Evolutionary conservation across 2,329 filamentous ascomycete genomes (phyloP), one percentile per base, ranked within the genome.

Genomic region (Tothia fuscella): DNA sequence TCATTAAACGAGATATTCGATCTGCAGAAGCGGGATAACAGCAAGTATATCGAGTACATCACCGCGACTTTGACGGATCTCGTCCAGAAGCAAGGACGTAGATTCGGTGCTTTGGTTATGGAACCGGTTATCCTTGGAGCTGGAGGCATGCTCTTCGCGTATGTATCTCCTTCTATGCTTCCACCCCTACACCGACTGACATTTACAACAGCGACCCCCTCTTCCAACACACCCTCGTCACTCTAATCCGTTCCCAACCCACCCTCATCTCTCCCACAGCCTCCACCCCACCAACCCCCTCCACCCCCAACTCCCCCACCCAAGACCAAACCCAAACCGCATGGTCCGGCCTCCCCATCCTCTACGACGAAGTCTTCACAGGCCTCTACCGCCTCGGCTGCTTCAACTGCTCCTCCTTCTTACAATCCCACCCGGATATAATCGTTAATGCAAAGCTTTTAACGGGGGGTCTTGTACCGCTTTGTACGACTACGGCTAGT

Each of bases 341-440:
- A 22, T 93, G 85, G 85, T 67, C 68, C 2, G 83, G 85, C 2
- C 70, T 93, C 3, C 85, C 86, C 0, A 64, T 93, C 29, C 68
- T 93, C 50, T 85, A 86, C 49, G 85, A 93, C 54, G 86, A 93
- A 56, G 85, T 93, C 26, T 93, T 93, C 60, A 89, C 84, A 0
- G 85, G 85, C 1, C 66, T 93, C 4, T 88, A 88, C 56, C 82
- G 86, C 10, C 75, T 93, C 0, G 85, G 86, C 2, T 74, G 78
- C 29, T 76, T 80, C 53, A 78, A 74, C 1, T 70, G 83, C 0
- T 75, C 81, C 0, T 78, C 78, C 0, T 82, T 89, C 57, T 70
- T 93, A 3, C 65, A 67, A 4, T 63, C 76, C 0, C 60, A 83
- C 24, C 72, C 85, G 0, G 85, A 93, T 51, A 80, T 93, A 35